These are phyloP conservation scores for Gelatoporia subvermispora DNA, from an alignment of 768 basidiomycete species.

Conservation along the genomic window DNA sequence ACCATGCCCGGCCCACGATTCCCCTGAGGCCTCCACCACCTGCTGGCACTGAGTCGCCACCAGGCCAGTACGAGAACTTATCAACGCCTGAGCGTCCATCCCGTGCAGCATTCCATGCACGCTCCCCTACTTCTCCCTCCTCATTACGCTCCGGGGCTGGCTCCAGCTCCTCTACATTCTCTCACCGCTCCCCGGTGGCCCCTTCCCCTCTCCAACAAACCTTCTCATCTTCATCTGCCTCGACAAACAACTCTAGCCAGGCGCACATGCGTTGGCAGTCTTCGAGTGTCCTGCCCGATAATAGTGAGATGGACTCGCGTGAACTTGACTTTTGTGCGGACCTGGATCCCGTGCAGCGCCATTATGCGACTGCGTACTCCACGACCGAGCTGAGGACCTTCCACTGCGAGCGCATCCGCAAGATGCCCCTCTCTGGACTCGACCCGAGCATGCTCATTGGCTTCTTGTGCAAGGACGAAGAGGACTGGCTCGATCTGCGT, in stretches of 20 bases:
- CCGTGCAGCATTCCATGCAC: conserved; percentile 16
- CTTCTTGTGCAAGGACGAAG: conserved; percentile 79
- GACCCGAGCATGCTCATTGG: conserved; percentile 98
- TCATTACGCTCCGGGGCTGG: conserved; percentile 19
- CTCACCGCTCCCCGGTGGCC: conserved; percentile 52
- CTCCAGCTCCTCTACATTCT: conserved; percentile 33
- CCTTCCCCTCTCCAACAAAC: conserved; percentile 67
- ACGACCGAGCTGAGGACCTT: conserved; percentile 77
- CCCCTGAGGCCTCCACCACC: conserved; percentile 55
- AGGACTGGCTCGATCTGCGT: conserved; percentile 82
- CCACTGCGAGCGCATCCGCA: conserved; percentile 94
- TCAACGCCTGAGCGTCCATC: conserved; percentile 14
- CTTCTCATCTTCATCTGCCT: conserved; percentile 40
- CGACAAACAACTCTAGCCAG: conserved; percentile 19
- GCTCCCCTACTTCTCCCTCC: conserved; percentile 23
- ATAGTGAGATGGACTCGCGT: conserved; percentile 32
- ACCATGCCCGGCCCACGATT: conserved; percentile 72
- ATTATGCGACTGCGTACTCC: conserved; percentile 72
- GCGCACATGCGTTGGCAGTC: conserved; percentile 29
- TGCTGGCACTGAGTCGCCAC: background rate
- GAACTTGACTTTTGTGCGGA: conserved; percentile 32
- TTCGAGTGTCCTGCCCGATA: conserved; percentile 18
- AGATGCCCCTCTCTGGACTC: conserved; percentile 86
- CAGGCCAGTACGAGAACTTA: conserved; percentile 16
- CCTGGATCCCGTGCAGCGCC: conserved; percentile 46